These are phyloP conservation scores for Colletotrichum musicola DNA, from an alignment of 2,329 filamentous ascomycete genomes.

Conservation along the genomic window DNA sequence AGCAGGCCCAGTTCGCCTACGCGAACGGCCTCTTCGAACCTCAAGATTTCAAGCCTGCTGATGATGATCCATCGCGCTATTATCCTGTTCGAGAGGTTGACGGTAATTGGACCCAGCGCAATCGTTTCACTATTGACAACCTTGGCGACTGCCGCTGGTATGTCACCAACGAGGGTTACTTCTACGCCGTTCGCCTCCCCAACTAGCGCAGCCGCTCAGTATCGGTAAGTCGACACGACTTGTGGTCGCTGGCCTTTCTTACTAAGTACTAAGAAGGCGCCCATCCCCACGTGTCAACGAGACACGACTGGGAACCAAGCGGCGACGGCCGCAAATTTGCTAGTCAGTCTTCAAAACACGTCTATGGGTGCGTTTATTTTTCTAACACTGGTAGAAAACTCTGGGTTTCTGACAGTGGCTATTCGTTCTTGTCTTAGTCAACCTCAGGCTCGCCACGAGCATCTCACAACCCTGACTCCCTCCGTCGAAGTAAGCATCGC, in stretches of 20 bases:
- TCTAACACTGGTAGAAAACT: neutral
- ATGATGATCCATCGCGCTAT: conserved; percentile 70
- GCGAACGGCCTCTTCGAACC: conserved; percentile 65
- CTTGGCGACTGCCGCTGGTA: conserved; percentile 71
- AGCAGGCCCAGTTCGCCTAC: conserved; percentile 63
- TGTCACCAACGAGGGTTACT: conserved; percentile 67
- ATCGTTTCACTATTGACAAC: conserved; percentile 70
- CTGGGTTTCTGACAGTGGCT: neutral
- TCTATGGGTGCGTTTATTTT: neutral
- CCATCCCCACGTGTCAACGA: neutral
- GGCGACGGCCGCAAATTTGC: neutral
- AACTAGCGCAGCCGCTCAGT: conserved; percentile 43
- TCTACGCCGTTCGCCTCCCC: conserved; percentile 70
- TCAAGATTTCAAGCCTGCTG: conserved; percentile 73
- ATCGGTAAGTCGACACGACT: neutral
- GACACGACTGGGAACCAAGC: neutral
- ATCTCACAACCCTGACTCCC: neutral
- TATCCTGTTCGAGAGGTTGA: conserved; percentile 74
- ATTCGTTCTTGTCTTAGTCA: neutral
- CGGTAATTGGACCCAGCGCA: conserved; percentile 70
- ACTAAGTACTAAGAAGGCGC: neutral
- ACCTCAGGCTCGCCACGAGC: neutral
- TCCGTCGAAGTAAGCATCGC: neutral
- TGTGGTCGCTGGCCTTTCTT: neutral
- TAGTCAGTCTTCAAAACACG: neutral